Conservation (phyloP, 2,329 filamentous ascomycete species). For the Capronia coronata region DNA sequence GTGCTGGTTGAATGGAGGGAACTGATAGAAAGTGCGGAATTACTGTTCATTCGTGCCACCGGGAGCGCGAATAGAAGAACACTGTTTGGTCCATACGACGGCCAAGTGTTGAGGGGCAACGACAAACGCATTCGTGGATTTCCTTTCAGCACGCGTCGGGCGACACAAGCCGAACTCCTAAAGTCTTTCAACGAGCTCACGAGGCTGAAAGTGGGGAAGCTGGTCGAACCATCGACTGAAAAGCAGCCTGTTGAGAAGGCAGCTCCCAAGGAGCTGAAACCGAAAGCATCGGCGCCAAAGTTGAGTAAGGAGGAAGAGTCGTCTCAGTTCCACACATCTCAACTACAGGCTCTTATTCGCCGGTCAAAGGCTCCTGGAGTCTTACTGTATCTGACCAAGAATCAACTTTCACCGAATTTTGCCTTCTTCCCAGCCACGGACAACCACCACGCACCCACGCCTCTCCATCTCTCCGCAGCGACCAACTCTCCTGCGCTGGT, state of each 20-base stretch:
- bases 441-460: constrained; percentile 70
- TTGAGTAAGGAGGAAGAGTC: constrained; percentile 76
- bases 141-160: constrained; percentile 84
- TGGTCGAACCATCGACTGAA: constrained; percentile 43
- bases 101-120: constrained; percentile 70
- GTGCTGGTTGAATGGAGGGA: constrained; percentile 77
- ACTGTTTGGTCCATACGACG: constrained; percentile 85
- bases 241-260: constrained; percentile 10
- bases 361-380: constrained; percentile 85
- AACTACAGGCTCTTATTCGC: constrained; percentile 79
- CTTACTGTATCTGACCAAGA: constrained; percentile 73
- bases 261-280: constrained; percentile 32
- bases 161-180: constrained; percentile 92
- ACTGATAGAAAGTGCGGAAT: constrained; percentile 74
- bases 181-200: constrained; percentile 91
- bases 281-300: constrained; percentile 48
- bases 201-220: constrained; percentile 72
- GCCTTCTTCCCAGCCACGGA: constrained; percentile 62
- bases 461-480: constrained; percentile 77
- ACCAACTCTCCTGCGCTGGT: constrained; percentile 75
- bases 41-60: constrained; percentile 84
- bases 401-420: constrained; percentile 65
- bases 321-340: constrained; percentile 74
- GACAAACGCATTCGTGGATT: constrained; percentile 79
- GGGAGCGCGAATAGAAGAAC: constrained; percentile 80